Base-by-base conservation (phyloP, 139 green algal species). In the Astrephomene gubernaculifera region DNA sequence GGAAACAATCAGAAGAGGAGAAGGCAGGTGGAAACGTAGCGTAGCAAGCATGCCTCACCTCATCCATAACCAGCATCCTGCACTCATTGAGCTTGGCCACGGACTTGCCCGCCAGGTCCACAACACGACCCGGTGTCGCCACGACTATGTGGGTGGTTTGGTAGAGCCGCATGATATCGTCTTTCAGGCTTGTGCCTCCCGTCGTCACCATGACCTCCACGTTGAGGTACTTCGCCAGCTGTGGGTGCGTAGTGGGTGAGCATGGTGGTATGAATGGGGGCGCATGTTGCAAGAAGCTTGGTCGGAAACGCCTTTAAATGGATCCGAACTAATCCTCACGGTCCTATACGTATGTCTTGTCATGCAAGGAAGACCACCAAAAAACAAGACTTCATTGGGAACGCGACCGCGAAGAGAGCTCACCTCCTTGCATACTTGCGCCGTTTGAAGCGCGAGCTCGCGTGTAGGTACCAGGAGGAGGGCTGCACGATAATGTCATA, bases 131-230 rank as follows among this genome's bases (percentile, higher is more conserved):
- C 5, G 97, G 98, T 0, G 98, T 99, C 43, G 96, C 98, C 24
- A 99, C 98, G 38, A 89, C 85, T 33, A 92, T 86, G 85, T 96
- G 94, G 43, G 95, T 91, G 2, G 93, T 90, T 24, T 97, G 91
- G 88, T 98, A 95, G 45, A 99, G 92, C 7, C 98, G 95, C 94
- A 99, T 97, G 91, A 99, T 99, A 93, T 99, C 98, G 87, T 99
- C 98, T 67, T 98, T 96, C 8, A 99, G 93, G 69, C 82, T 94
- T 33, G 97, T 99, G 49, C 98, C 98, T 17, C 98, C 98, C 0
- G 97, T 99, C 17, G 97, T 98, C 1, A 99, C 97, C 96, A 99
- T 99, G 36, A 99, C 93, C 79, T 98, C 89, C 3, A 90, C 63
- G 3, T 72, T 75, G 86, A 99, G 90, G 89, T 99, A 96, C 94